A percentile compares a stretch with the other conserved stretches of the same genome.
phyloP scores from a whole-genome alignment of 2,329 filamentous ascomycete species.

The Paraconiothyrium brasiliense region DNA sequence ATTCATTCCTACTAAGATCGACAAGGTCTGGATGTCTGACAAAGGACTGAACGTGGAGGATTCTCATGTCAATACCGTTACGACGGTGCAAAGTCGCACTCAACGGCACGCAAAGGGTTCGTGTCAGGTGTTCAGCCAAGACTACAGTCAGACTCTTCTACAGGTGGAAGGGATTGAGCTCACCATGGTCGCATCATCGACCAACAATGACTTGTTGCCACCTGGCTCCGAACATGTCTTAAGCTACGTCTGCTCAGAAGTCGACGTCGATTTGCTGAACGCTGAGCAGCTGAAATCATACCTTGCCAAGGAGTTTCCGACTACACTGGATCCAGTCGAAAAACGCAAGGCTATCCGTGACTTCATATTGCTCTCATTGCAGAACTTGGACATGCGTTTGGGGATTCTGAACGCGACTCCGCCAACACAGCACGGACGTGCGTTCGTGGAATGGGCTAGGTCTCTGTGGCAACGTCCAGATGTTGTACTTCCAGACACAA shows the following conservation, averaged over 20 bases:
- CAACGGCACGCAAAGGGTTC: not conserved
- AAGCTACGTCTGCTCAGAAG: conserved; percentile 4
- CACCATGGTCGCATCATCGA: conserved; percentile 2
- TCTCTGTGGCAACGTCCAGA: conserved; percentile 1
- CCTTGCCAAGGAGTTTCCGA: not conserved
- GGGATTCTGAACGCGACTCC: not conserved
- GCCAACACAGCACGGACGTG: not conserved
- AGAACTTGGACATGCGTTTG: not conserved
- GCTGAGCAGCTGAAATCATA: not conserved
- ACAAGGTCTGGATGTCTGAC: not conserved
- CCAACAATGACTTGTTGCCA: not conserved
- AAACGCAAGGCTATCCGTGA: not conserved
- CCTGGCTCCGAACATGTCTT: conserved; percentile 2
- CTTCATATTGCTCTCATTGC: not conserved
- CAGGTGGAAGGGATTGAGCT: not conserved
- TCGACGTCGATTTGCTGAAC: conserved; percentile 1
- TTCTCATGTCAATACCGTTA: not conserved
- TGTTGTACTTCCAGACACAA: not conserved
- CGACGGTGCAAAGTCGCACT: not conserved
- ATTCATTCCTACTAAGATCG: conserved; percentile 14
- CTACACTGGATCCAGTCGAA: not conserved
- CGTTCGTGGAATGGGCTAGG: not conserved
- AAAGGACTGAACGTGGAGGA: not conserved
- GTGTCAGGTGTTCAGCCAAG: not conserved
- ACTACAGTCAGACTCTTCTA: not conserved